Conservation (phyloP, 306 rosid species). For the Albizia julibrissin region DNA sequence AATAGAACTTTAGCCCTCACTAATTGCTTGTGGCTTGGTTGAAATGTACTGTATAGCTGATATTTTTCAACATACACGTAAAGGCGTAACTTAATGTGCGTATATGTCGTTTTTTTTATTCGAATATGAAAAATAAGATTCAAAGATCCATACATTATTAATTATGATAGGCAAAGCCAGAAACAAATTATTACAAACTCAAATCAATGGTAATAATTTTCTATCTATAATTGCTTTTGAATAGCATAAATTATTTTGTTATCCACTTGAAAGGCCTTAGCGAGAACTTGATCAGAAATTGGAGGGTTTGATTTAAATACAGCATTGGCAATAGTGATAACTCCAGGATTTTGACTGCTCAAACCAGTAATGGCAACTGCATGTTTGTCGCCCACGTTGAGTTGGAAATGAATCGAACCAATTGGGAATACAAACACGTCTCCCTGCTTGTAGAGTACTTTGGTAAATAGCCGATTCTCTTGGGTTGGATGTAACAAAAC, state of each 20-base stretch:
- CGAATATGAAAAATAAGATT: no score
- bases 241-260: constrained; percentile 16
- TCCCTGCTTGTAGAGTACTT: not conserved
- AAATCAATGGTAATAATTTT: no score
- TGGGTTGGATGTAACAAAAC: constrained; percentile 17
- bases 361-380: constrained; percentile 33
- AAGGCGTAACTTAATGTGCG: no score
- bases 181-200: no score
- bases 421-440: constrained; percentile 2
- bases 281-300: constrained; percentile 30
- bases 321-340: constrained; percentile 25
- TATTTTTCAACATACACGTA: no score
- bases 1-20: no score
- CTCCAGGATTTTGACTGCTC: constrained; percentile 31
- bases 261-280: constrained; percentile 44
- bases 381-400: constrained; percentile 32
- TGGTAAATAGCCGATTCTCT: not conserved
- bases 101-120: no score
- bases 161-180: no score
- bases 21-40: no score
- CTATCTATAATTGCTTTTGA: constrained; percentile 23
- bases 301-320: constrained; percentile 39
- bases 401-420: constrained; percentile 30
- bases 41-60: no score
- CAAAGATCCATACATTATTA: no score